Base-by-base conservation (phyloP, 225 moss, liverwort and hornwort genomes). In the Marchantia polymorpha region DNA sequence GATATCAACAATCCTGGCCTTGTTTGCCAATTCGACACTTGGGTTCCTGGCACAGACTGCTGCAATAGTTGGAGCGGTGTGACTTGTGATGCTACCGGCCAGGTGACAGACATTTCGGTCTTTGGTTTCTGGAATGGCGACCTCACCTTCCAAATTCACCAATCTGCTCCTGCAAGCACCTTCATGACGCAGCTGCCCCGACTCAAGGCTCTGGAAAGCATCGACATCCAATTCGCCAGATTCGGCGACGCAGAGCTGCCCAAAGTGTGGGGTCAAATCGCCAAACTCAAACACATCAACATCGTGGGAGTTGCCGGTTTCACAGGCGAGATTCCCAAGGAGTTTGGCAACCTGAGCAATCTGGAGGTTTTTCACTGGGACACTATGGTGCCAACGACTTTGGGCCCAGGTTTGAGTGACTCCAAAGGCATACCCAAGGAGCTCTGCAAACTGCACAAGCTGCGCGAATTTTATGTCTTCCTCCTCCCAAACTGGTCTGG, bases 391-490 rank as follows among this genome's bases (percentile, higher is more conserved):
- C 69, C 14, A 9, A 10, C 31, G 10, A 11, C 12, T 8, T 48
- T 47, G 13, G 20, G 47, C 6, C 48, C 23, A 22, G 51, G 72
- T 72, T 47, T 51, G 72, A 51, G 14, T 12, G 56, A 8, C 56
- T 12, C 13, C 56, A 56, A 48, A 3, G 72, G 47, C 51, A 72
- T 72, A 47, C 72, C 72, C 27, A 11, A 15, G 72, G 72, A 72
- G 72, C 47, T 72, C 51, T 72, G 72, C 49, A 72, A 72, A 12
- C 51, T 72, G 72, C 72, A 51, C 17, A 72, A 72, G 51, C 47
- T 72, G 22, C 72, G 72, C 0, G 19, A 8, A 8, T 50, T 72
- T 23, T 72, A 0, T 22, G 19, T 72, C 46, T 7, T 10, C 11
- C 10, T 7, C 8, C 12, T 22, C 51, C 16, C 47, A 19, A 22